Evolutionary conservation across 1,139 yeast genomes (phyloP), one percentile per base, ranked within the genome.

Genomic region (Ogataea hybrid): DNA sequence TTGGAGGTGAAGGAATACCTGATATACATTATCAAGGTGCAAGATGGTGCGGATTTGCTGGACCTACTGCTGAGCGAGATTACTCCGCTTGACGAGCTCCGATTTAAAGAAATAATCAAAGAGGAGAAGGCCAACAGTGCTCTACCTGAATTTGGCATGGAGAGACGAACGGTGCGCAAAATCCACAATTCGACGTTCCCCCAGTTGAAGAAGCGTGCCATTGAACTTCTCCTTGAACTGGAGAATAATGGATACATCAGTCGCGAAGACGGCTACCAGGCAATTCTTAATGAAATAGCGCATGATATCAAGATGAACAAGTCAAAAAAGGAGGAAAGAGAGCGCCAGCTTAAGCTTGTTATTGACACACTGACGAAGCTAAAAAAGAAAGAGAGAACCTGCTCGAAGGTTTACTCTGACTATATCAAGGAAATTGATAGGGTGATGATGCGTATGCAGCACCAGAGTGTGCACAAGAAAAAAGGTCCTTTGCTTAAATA

Each of bases 1-100:
- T 77, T 90, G 35, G 90, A 89, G 53, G 88, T 87, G 0, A 92
- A 92, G 61, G 71, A 96, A 51, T 84, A 90, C 49, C 66, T 90
- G 27, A 66, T 85, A 17, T 89, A 88, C 57, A 80, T 90, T 53
- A 78, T 90, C 47, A 79, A 90, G 48, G 86, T 92, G 11, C 96
- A 92, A 65, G 77, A 77, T 25, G 88, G 88, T 17, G 71, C 77
- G 3, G 84, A 82, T 47, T 64, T 92, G 37, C 71, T 87, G 48
- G 95, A 86, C 35, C 67, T 90, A 37, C 68, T 89, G 42, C 75
- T 86, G 5, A 79, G 89, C 7, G 84, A 85, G 2, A 87, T 90
- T 21, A 69, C 73, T 20, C 80, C 81, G 0, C 70, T 68, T 14
- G 88, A 88, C 58, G 97, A 89, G 56, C 64, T 69, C 9, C 70